Conservation (phyloP, 2,329 filamentous ascomycete species). For the Aspergillus sp. region DNA sequence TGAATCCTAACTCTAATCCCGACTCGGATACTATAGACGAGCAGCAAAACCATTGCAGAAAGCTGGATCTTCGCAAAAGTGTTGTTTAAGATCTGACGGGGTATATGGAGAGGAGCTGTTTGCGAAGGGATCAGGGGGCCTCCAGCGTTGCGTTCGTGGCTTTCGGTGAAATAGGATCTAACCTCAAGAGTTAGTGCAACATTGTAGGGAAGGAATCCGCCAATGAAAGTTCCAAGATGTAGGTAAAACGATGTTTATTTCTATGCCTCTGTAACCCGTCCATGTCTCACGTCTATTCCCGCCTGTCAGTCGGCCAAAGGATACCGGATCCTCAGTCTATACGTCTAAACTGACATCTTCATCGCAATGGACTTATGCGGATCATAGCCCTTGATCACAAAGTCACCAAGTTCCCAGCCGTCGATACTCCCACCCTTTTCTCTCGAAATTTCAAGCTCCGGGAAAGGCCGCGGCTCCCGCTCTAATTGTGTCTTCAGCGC, state of each 20-base stretch:
- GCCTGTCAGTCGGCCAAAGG: neutral
- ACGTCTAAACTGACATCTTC: constrained; percentile 89
- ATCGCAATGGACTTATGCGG: constrained; percentile 92
- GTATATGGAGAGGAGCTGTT: too few relatives aligned
- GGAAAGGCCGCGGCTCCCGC: constrained; percentile 80
- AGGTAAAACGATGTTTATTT: neutral
- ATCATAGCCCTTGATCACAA: constrained; percentile 84
- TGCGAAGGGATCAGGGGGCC: too few relatives aligned
- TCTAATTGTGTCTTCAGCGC: constrained; percentile 80
- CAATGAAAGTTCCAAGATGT: neutral
- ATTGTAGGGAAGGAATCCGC: too few relatives aligned
- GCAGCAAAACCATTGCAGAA: too few relatives aligned
- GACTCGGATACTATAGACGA: too few relatives aligned
- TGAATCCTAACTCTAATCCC: too few relatives aligned
- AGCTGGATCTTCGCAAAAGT: too few relatives aligned
- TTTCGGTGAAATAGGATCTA: too few relatives aligned
- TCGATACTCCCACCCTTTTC: constrained; percentile 78
- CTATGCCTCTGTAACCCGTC: neutral
- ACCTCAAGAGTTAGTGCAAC: too few relatives aligned
- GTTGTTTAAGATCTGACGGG: too few relatives aligned
- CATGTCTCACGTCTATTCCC: neutral
- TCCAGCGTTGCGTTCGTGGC: too few relatives aligned
- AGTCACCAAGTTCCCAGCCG: constrained; percentile 86
- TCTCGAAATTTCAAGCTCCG: constrained; percentile 72
- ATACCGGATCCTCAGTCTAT: constrained; percentile 9